Evolutionary conservation across 2,329 filamentous ascomycete genomes (phyloP).

Genomic region (Colletotrichum kahawae): DNA sequence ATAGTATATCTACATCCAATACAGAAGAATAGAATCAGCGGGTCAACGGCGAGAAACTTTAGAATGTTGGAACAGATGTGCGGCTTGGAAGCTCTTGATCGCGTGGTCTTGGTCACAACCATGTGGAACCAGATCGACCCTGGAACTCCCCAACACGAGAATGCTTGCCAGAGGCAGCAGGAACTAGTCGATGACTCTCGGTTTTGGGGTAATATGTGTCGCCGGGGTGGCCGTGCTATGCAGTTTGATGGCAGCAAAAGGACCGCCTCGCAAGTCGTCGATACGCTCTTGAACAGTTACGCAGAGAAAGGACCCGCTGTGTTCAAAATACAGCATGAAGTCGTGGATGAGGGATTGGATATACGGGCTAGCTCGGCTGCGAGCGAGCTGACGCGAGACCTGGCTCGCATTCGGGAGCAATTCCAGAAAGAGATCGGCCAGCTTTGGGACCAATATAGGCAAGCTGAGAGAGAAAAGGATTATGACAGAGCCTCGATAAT

Average conservation of each 20-base stretch:
- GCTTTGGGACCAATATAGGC: not conserved
- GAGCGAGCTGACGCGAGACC: not conserved
- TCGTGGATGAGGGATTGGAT: not conserved
- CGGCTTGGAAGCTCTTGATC: too few relatives aligned
- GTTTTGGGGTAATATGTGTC: not conserved
- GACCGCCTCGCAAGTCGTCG: not conserved
- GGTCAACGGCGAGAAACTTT: too few relatives aligned
- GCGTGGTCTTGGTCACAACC: too few relatives aligned
- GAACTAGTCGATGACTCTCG: rapidly evolving
- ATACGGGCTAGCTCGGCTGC: not conserved
- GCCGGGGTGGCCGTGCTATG: not conserved
- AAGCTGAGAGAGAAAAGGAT: not conserved
- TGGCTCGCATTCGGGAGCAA: not conserved
- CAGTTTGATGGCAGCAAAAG: not conserved
- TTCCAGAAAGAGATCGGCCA: not conserved
- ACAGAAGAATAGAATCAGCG: too few relatives aligned
- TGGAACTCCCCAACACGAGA: not conserved
- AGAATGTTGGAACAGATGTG: too few relatives aligned
- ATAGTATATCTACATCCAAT: too few relatives aligned
- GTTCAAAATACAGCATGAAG: not conserved
- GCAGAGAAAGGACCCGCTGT: not conserved
- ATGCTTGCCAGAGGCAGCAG: not conserved
- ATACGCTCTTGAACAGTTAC: rapidly evolving
- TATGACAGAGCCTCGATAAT: not conserved
- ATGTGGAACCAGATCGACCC: too few relatives aligned